phyloP scores from a whole-genome alignment of 768 basidiomycete species.

The Candolleomyces eurysporus region DNA sequence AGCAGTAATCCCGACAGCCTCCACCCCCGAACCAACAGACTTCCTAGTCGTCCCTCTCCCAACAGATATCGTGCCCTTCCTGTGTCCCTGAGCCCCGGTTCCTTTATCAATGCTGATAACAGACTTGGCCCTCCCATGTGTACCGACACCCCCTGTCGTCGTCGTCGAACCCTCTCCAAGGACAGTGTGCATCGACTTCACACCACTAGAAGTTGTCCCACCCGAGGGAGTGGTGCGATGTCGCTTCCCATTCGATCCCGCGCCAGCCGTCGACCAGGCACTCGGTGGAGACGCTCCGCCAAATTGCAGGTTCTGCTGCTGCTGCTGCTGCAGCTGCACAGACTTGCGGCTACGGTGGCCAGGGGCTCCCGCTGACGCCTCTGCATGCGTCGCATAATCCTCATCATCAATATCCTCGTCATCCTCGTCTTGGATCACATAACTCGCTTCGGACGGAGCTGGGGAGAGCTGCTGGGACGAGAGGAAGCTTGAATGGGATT shows the following conservation, averaged over 20 bases:
- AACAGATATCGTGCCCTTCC: constrained; percentile 33
- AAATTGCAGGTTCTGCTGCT: no score
- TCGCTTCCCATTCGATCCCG: constrained; percentile 18
- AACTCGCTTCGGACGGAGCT: constrained; percentile 8
- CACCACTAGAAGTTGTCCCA: constrained; percentile 8
- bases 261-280: constrained; percentile 29
- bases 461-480: constrained; percentile 13
- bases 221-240: constrained; percentile 23
- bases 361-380: constrained; percentile 36
- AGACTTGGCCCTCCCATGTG: constrained; percentile 48
- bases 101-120: constrained; percentile 64
- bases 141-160: constrained; percentile 17
- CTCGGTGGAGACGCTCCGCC: constrained; percentile 23
- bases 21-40: constrained; percentile 68
- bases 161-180: constrained; percentile 22
- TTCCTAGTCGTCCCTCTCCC: constrained; percentile 61
- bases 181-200: constrained; percentile 21
- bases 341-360: constrained; percentile 52
- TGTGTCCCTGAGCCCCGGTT: constrained; percentile 19
- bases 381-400: constrained; percentile 37
- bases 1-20: constrained; percentile 73
- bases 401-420: constrained; percentile 73
- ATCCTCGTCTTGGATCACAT: constrained; percentile 42
- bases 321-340: neutral
- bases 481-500: constrained; percentile 18